phyloP scores from a whole-genome alignment of 306 rosid species.

The Malus sieversii region DNA sequence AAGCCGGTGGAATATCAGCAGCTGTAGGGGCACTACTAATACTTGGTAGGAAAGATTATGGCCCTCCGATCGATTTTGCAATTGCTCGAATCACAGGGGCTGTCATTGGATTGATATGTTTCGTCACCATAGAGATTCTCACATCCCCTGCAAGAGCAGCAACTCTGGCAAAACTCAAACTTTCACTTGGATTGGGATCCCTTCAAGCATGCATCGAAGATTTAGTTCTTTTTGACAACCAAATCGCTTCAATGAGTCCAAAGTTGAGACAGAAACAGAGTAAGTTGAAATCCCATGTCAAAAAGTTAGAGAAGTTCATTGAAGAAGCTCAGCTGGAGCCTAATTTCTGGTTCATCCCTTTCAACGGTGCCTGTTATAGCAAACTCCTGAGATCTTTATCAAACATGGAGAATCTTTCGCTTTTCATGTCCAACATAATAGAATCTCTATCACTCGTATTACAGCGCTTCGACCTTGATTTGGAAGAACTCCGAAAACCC shows the following conservation, averaged over 20 bases:
- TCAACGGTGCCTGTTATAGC: constrained; percentile 36
- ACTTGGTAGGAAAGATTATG: constrained; percentile 59
- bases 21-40: constrained; percentile 57
- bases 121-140: constrained; percentile 37
- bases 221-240: constrained; percentile 2
- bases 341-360: constrained; percentile 70
- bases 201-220: constrained; percentile 46
- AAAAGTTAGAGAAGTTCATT: constrained; percentile 34
- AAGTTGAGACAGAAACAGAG: constrained; percentile 27
- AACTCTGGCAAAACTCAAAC: constrained; percentile 50
- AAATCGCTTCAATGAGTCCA: constrained; percentile 12
- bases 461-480: neutral
- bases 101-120: constrained; percentile 57
- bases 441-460: constrained; percentile 30
- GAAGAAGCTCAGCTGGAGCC: constrained; percentile 71
- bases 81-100: constrained; percentile 59
- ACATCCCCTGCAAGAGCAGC: constrained; percentile 51
- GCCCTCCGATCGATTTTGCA: constrained; percentile 52
- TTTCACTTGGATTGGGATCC: constrained; percentile 38
- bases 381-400: constrained; percentile 48
- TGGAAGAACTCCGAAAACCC: constrained; percentile 13
- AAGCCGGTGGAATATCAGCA: constrained; percentile 67
- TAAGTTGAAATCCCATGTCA: constrained; percentile 31
- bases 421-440: constrained; percentile 28
- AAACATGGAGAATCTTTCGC: constrained; percentile 33